Percentiles rank a stretch among this genome's conserved stretches.
Evolutionary conservation across 768 basidiomycete species (phyloP).

Genomic region (Pisolithus orientalis): DNA sequence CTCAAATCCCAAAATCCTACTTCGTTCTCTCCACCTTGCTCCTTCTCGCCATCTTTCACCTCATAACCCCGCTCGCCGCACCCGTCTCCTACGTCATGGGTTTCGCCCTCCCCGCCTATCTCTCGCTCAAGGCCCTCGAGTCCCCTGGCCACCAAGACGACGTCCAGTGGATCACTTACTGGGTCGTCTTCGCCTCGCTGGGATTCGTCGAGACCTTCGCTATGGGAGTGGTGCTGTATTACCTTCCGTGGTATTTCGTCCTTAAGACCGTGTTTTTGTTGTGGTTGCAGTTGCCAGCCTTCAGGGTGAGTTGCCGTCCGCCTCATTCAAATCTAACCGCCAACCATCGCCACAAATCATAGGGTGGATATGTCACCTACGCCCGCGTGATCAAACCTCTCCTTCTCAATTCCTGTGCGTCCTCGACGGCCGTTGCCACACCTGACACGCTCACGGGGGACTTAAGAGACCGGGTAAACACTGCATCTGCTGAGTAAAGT

Average conservation of each 20-base stretch:
- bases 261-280: conserved; percentile 89
- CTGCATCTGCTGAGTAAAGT: conserved; percentile 30
- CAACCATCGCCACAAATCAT: conserved; percentile 7
- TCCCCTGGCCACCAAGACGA: conserved; percentile 76
- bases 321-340: neutral
- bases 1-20: conserved; percentile 90
- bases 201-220: conserved; percentile 89
- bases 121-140: conserved; percentile 94
- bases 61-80: conserved; percentile 85
- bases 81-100: conserved; percentile 94
- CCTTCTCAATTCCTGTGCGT: conserved; percentile 54
- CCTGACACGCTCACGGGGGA: conserved; percentile 46
- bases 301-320: conserved; percentile 46
- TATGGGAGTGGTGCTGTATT: conserved; percentile 80
- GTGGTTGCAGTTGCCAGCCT: conserved; percentile 84
- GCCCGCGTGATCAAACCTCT: conserved; percentile 72
- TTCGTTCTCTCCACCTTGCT: conserved; percentile 67
- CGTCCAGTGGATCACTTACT: conserved; percentile 96
- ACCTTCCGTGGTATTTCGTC: conserved; percentile 90
- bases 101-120: conserved; percentile 90
- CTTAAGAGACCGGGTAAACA: conserved; percentile 40
- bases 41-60: conserved; percentile 68
- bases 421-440: conserved; percentile 36
- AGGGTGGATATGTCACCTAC: conserved; percentile 89
- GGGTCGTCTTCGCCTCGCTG: conserved; percentile 92